Evolutionary conservation across 352 stramenopile species (phyloP), one percentile per base, ranked within the genome.

Genomic region (Globisporangium echinulatum): DNA sequence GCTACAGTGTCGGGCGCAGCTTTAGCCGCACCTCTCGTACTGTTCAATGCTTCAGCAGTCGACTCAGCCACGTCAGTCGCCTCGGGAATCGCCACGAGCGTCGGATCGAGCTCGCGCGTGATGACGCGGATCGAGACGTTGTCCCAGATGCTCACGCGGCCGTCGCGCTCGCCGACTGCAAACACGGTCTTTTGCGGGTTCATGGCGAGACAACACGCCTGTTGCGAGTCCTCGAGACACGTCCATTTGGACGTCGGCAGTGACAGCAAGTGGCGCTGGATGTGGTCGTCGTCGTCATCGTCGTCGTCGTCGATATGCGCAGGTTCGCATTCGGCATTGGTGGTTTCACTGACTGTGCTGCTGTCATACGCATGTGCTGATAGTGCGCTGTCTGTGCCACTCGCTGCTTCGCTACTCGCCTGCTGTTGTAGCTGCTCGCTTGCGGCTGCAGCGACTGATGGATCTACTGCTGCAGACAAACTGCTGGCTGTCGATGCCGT

Each of bases 61-160:
- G 17, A 19, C 17, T 19, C 17, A 19, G 17, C 0, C 17, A 0
- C 17, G 17, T 19, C 17, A 19, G 17, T 19, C 11, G 42, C 15
- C 38, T 68, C 64, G 1, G 79, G 74, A n/a, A 87, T 43, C 7
- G 68, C 57, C 40, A 88, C 80, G 5, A 80, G 66, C 49, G 81
- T 88, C 42, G 85, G 85, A 46, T 92, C 81, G 51, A 94, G 68
- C 61, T 92, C 81, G 3, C 82, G 77, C 48, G 79, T 90, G 64
- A 92, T 87, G 37, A 88, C 82, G 33, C 79, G 81, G 13, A 94
- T 77, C 7, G 74, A 85, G 37, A 80, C 84, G 57, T 90, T 92
- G 65, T 94, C 85, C 85, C 85, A 94, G 36, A 94, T 76, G 8
- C 73, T 90, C n/a, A 94, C 70, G 47, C 83, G 75, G 5, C 85